A percentile compares a stretch with the other conserved stretches of the same genome.
Conservation (phyloP, 2,329 filamentous ascomycete species). For the Cytospora piceicola region DNA sequence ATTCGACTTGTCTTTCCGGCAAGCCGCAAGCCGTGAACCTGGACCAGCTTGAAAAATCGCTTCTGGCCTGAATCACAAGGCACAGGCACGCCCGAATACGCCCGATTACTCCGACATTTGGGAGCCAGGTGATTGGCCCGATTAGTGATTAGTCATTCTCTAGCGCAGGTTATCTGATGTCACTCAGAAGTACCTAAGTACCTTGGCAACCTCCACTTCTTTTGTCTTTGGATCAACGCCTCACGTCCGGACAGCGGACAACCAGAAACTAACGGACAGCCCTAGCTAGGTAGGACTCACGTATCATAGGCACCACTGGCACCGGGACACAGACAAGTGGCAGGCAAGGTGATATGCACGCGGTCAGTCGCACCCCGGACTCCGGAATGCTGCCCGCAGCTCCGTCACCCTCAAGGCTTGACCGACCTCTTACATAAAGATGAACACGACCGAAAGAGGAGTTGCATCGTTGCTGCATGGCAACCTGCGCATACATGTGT, state of each 20-base stretch:
- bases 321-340: not conserved
- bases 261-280: no score
- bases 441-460: constrained; percentile 14
- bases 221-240: not conserved
- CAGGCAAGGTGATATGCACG: not conserved
- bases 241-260: not conserved
- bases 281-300: no score
- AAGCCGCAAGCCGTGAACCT: constrained; percentile 18
- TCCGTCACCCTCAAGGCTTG: not conserved
- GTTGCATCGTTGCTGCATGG: constrained; percentile 20
- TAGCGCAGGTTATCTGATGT: not conserved
- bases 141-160: constrained; percentile 10
- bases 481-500: constrained; percentile 1
- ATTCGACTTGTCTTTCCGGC: constrained; percentile 26
- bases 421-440: constrained; percentile 5
- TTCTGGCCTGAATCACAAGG: constrained; percentile 24
- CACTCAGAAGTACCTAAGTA: not conserved
- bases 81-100: constrained; percentile 16
- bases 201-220: not conserved
- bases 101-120: constrained; percentile 23
- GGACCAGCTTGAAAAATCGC: constrained; percentile 22
- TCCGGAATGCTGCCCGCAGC: not conserved
- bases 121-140: constrained; percentile 17
- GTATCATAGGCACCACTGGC: not conserved
- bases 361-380: not conserved